Evolutionary conservation across 106 monocot species (phyloP).

Genomic region (Apostasia ramifera): DNA sequence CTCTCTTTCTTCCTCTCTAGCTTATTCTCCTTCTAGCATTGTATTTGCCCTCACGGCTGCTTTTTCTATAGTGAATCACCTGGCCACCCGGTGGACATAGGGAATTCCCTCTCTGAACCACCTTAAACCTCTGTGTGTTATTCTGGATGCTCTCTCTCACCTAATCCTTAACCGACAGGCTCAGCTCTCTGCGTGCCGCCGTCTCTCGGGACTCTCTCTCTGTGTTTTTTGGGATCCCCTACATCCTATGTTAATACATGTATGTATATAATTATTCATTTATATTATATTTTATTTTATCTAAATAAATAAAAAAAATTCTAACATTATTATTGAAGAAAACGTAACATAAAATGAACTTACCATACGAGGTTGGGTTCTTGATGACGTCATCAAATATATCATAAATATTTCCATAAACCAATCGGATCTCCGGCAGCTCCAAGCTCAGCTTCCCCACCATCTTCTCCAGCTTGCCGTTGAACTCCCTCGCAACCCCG

Average conservation of each 20-base stretch:
- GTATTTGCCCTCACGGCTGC: too few species aligned
- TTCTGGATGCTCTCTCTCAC: too few species aligned
- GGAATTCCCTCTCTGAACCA: too few species aligned
- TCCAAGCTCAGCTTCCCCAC: constrained; percentile 13
- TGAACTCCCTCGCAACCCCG: constrained; percentile 30
- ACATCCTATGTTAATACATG: not conserved
- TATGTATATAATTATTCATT: not conserved
- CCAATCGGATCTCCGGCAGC: constrained; percentile 16
- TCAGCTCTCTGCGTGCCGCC: too few species aligned
- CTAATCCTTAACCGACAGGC: too few species aligned
- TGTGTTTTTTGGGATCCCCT: not conserved
- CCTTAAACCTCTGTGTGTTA: too few species aligned
- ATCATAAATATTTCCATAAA: constrained; percentile 23
- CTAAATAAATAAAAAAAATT: not conserved
- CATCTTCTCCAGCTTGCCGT: constrained; percentile 29
- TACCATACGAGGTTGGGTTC: constrained; percentile 38
- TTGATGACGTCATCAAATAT: constrained; percentile 16
- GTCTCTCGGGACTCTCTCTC: too few species aligned
- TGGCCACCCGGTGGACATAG: too few species aligned
- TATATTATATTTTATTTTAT: not conserved
- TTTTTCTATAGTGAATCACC: too few species aligned
- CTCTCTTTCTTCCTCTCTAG: too few species aligned
- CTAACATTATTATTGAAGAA: not conserved
- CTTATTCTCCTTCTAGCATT: too few species aligned
- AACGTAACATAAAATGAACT: constrained; percentile 9